Evolutionary conservation across 768 basidiomycete species (phyloP).

Genomic region (Suillus discolor): DNA sequence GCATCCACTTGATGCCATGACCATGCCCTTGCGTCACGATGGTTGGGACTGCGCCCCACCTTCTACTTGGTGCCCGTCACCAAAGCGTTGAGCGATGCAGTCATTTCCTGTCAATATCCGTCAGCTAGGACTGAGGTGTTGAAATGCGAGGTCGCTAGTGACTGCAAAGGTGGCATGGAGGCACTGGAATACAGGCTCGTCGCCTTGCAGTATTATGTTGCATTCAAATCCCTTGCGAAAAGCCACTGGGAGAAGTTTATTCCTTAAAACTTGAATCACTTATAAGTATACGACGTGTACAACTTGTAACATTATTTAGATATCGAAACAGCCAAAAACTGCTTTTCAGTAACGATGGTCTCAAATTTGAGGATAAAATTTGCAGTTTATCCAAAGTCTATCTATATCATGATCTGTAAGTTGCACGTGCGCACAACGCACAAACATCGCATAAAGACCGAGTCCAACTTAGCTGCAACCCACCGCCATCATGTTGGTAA

Average conservation of each 20-base stretch:
- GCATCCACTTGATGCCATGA: too few species aligned
- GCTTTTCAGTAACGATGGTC: too few species aligned
- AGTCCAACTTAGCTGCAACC: too few species aligned
- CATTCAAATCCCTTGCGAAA: neutral
- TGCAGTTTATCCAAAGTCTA: too few species aligned
- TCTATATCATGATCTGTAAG: too few species aligned
- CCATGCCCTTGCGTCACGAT: neutral
- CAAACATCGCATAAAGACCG: too few species aligned
- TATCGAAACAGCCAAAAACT: too few species aligned
- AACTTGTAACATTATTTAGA: too few species aligned
- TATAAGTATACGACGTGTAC: too few species aligned
- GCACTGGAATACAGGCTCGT: neutral
- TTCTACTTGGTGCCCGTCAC: neutral
- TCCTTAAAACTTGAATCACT: neutral
- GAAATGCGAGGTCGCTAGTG: neutral
- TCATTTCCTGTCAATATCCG: neutral
- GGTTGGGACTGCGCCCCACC: neutral
- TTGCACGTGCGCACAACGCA: too few species aligned
- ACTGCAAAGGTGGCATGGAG: neutral
- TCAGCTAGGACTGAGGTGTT: neutral
- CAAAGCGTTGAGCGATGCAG: neutral
- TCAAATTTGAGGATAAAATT: too few species aligned
- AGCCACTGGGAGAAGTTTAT: neutral
- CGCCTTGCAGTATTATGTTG: neutral
- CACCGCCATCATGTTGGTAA: too few species aligned